phyloP scores from a whole-genome alignment of 805 yeast genomes.

The Ogataea paraovalis region DNA sequence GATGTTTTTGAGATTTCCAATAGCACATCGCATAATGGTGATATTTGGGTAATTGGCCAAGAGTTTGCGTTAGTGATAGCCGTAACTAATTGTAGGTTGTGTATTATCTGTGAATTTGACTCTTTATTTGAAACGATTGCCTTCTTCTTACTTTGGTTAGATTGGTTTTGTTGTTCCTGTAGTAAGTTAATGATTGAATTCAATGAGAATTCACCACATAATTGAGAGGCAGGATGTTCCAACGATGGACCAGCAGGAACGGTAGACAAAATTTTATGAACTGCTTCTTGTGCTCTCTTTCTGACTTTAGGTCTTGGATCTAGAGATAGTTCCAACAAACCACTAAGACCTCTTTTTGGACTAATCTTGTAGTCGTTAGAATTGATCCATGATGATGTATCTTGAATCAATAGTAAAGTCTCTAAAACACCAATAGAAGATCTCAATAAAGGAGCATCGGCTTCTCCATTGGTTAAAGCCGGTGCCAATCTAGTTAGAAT shows the following conservation, averaged over 20 bases:
- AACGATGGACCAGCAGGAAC: slow-evolving; percentile 77
- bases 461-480: slow-evolving; percentile 59
- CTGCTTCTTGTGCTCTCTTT: slow-evolving; percentile 89
- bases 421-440: slow-evolving; percentile 87
- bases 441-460: slow-evolving; percentile 77
- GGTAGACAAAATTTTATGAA: slow-evolving; percentile 55
- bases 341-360: slow-evolving; percentile 80
- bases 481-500: slow-evolving; percentile 80
- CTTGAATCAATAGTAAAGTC: slow-evolving; percentile 74
- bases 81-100: slow-evolving; percentile 70
- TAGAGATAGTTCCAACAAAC: slow-evolving; percentile 69
- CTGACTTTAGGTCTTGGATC: slow-evolving; percentile 95
- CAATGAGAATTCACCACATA: slow-evolving; percentile 67
- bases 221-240: slow-evolving; percentile 71
- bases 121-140: slow-evolving; percentile 39
- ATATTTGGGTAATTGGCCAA: slow-evolving; percentile 77
- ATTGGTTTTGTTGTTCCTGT: slow-evolving; percentile 34
- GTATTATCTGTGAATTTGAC: slow-evolving; percentile 57
- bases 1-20: slow-evolving; percentile 74
- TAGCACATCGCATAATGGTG: slow-evolving; percentile 69
- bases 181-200: slow-evolving; percentile 47
- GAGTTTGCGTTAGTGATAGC: slow-evolving; percentile 66
- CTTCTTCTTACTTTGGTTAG: slow-evolving; percentile 30
- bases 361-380: slow-evolving; percentile 46
- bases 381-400: slow-evolving; percentile 70